Evolutionary conservation across 108 stramenopile genomes (phyloP).

Genomic region (Cyclostephanos tholiformis): DNA sequence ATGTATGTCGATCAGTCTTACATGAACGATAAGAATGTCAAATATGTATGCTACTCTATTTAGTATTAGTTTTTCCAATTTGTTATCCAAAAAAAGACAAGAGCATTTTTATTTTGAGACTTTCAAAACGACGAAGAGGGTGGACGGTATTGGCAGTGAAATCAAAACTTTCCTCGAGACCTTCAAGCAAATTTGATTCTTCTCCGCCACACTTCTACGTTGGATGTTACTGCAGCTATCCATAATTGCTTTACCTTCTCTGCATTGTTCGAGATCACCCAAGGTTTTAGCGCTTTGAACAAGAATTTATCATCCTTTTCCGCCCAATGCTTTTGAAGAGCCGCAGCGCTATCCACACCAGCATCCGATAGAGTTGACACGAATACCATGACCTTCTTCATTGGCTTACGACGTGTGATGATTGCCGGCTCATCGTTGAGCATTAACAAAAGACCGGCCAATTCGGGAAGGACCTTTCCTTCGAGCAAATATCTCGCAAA

Average conservation of each 20-base stretch:
- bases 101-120: too few species aligned
- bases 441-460: slow-evolving; percentile 44
- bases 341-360: slow-evolving; percentile 70
- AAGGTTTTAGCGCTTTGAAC: slow-evolving; percentile 64
- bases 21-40: too few species aligned
- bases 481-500: slow-evolving; percentile 84
- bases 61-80: too few species aligned
- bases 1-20: too few species aligned
- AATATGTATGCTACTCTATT: too few species aligned
- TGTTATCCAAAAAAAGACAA: too few species aligned
- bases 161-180: too few species aligned
- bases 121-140: too few species aligned
- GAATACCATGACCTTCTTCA: slow-evolving; percentile 64
- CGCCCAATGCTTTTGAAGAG: slow-evolving; percentile 79
- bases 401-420: slow-evolving; percentile 68
- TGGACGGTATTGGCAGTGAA: too few species aligned
- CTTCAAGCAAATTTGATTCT: neutral
- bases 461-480: slow-evolving; percentile 77
- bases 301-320: slow-evolving; percentile 78
- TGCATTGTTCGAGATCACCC: slow-evolving; percentile 58
- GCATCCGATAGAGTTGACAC: slow-evolving; percentile 64
- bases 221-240: slow-evolving; percentile 65
- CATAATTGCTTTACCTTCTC: slow-evolving; percentile 66
- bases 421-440: slow-evolving; percentile 77
- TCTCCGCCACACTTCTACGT: slow-evolving; percentile 44